Base-by-base conservation (phyloP, 441 rosid genomes). In the Sinapis alba region DNA sequence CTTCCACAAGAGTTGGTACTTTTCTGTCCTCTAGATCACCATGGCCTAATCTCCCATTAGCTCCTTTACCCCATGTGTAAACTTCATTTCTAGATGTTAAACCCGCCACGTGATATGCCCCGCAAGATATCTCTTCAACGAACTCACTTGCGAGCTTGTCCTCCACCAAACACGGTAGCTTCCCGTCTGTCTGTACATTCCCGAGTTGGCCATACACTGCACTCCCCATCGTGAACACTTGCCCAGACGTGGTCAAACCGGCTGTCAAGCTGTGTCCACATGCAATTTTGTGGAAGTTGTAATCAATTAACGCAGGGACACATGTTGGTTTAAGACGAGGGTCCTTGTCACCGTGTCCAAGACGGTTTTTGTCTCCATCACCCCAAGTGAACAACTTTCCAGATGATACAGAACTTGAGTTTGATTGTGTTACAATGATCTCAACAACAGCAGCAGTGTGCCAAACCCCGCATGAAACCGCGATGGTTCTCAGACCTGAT, bases 361-460 rank as follows among this genome's bases (percentile, higher is more conserved):
- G 97, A 68, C 99, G 92, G 70, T 85, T 95, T 74, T 95, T 95
- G 74, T 95, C 99, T 60, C 99, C 98, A 78, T 95, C 99, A 38
- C 99, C 99, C 99, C 99, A 95, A 27, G 98, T 95, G 83, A 95
- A 95, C 77, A 95, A 73, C 69, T 90, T 95, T 57, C 96, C 99
- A 7, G 93, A 89, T 27, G 89, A 87, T 68, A 81, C 72, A 51
- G 81, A 78, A 36, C 96, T 89, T 13, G 96, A 80, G 80, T 88
- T 92, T 53, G 97, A 89, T 78, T 88, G 97, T 19, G 96, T 84
- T 60, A 83, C 98, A 63, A 94, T 90, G 72, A 95, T 93, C 74
- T 95, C 98, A 41, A 95, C 99, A 64, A 90, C 87, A 63, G 99
- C 98, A 82, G 99, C 96, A 60, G 98, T 92, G 78, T 95, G 99